Percentiles rank a stretch among this genome's conserved stretches.
Evolutionary conservation across 2,329 filamentous ascomycete genomes (phyloP).

Genomic region (Scedosporium minutisporum): DNA sequence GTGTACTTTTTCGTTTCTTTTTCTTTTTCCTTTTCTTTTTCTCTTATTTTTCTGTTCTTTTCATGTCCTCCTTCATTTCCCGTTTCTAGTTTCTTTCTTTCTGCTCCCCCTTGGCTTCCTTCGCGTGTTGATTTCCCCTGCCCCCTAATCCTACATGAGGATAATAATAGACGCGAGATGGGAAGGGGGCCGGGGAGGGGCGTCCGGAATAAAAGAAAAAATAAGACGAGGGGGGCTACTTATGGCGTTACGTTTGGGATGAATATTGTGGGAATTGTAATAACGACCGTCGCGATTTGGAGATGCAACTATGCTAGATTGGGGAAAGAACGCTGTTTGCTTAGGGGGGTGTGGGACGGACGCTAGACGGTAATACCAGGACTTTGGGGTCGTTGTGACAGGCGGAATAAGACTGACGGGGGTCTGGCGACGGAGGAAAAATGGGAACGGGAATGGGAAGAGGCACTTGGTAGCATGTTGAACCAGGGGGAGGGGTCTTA

Average conservation of each 20-base stretch:
- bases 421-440: too few species aligned
- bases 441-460: background rate
- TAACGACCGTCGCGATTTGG: background rate
- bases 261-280: background rate
- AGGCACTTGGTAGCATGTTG: background rate
- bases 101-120: background rate
- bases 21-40: background rate
- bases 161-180: background rate
- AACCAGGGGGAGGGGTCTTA: background rate
- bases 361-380: too few species aligned
- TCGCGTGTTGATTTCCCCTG: background rate
- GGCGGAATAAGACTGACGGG: too few species aligned
- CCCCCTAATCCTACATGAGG: background rate
- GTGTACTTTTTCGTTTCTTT: background rate
- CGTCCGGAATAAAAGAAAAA: background rate
- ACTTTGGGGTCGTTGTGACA: too few species aligned
- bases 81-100: constrained; percentile 3
- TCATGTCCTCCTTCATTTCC: background rate
- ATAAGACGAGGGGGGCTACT: background rate
- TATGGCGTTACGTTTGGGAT: background rate
- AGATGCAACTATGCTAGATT: background rate
- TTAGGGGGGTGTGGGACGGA: too few species aligned
- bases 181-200: background rate
- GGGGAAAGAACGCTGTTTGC: background rate
- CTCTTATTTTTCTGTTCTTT: background rate